Percentiles rank a stretch among this genome's conserved stretches.
Evolutionary conservation across 2,329 filamentous ascomycete species (phyloP).

Genomic region (Fusarium sp.): DNA sequence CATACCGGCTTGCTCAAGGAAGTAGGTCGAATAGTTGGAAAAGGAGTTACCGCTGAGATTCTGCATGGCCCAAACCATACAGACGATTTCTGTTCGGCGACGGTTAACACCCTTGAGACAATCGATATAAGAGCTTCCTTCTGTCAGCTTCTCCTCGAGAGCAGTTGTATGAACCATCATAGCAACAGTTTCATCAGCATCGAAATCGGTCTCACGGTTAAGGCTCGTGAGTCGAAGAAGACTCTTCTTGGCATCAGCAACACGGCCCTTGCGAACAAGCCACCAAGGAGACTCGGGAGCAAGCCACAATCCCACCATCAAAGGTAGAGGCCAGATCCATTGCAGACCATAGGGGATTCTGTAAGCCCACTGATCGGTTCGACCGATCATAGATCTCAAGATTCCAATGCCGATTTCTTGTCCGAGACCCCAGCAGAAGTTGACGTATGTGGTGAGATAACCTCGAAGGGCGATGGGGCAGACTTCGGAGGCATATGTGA

Average conservation of each 20-base stretch:
- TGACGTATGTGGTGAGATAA: conserved; percentile 79
- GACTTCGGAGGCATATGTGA: conserved; percentile 68
- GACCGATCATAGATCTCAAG: conserved; percentile 73
- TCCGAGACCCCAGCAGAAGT: conserved; percentile 81
- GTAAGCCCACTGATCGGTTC: conserved; percentile 75
- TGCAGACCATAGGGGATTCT: conserved; percentile 78
- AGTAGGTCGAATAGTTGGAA: conserved; percentile 74
- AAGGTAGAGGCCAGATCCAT: conserved; percentile 81
- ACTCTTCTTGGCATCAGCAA: conserved; percentile 74
- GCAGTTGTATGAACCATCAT: conserved; percentile 95
- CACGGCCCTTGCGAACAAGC: conserved; percentile 74
- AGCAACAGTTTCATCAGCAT: conserved; percentile 84
- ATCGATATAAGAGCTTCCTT: conserved; percentile 80
- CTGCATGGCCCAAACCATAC: conserved; percentile 73
- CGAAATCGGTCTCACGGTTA: conserved; percentile 75
- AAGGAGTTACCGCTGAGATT: conserved; percentile 73
- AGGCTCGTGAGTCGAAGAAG: conserved; percentile 73
- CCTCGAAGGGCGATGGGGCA: conserved; percentile 78
- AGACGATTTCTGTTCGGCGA: conserved; percentile 79
- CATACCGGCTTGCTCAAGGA: conserved; percentile 70
- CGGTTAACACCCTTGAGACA: conserved; percentile 85
- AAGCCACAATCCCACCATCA: conserved; percentile 73
- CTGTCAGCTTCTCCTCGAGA: conserved; percentile 79
- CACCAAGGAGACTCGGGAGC: conserved; percentile 80
- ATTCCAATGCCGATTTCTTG: conserved; percentile 80